Conservation (phyloP, 2,329 filamentous ascomycete genomes). For the Gaeumannomyces tritici region DNA sequence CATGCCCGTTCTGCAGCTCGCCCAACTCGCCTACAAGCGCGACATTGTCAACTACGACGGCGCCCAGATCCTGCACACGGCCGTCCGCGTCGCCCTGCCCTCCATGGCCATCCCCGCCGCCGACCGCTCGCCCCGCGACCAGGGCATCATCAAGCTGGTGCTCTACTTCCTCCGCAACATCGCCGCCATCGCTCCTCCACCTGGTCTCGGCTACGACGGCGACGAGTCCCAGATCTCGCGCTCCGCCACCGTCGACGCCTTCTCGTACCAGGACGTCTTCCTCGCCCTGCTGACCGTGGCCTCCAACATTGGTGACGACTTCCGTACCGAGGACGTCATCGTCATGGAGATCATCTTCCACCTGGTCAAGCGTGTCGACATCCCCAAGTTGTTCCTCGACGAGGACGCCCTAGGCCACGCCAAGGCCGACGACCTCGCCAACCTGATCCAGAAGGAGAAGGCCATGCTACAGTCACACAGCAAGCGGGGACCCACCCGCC, state of each 20-base stretch:
- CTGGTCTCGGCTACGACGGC: constrained; percentile 66
- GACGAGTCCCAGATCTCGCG: constrained; percentile 84
- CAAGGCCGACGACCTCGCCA: constrained; percentile 63
- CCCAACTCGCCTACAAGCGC: constrained; percentile 84
- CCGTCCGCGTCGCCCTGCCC: constrained; percentile 72
- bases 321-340: constrained; percentile 79
- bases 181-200: constrained; percentile 69
- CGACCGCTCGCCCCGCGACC: constrained; percentile 70
- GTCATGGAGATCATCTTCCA: constrained; percentile 89
- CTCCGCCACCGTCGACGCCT: constrained; percentile 79
- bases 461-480: constrained; percentile 72
- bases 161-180: constrained; percentile 87
- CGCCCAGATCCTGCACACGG: constrained; percentile 67
- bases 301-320: constrained; percentile 91
- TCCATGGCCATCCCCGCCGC: constrained; percentile 71
- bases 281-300: constrained; percentile 75
- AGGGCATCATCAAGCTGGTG: constrained; percentile 84
- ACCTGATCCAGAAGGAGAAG: constrained; percentile 71
- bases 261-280: constrained; percentile 85
- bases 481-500: constrained; percentile 70
- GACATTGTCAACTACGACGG: constrained; percentile 77
- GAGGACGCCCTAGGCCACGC: constrained; percentile 60
- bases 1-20: constrained; percentile 77
- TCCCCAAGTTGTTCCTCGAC: constrained; percentile 76
- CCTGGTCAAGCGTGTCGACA: constrained; percentile 79